Base-by-base conservation (phyloP, 2,329 filamentous ascomycete species). In the Ampelomyces quisqualis region DNA sequence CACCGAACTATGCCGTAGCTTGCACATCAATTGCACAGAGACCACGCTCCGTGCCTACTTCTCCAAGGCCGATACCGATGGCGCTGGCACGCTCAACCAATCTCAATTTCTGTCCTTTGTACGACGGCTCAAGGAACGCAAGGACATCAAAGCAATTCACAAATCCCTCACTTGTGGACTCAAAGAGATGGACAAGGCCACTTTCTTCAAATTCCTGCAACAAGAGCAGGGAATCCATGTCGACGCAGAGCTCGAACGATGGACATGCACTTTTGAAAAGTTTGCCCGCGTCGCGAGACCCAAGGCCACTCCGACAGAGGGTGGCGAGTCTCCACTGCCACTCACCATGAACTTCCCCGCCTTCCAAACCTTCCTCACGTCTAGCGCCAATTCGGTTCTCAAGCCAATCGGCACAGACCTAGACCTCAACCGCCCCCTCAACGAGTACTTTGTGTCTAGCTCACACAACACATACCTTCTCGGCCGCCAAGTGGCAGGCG, bases 391-490 rank as follows among this genome's bases (percentile, higher is more conserved):
- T 60, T 76, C 81, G 2, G 77, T 86, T 2, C 77, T 89, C 28
- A 71, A 78, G 19, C 77, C 79, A 28, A 76, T 79, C 46, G 78
- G 80, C n/a, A 69, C 78, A 9, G 72, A 81, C 19, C 81, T 82
- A 40, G 74, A 74, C 5, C 80, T 96, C 39, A 83, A 95, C 61
- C 82, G 87, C 17, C 93, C 93, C 0, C 74, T 97, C 65, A 95
- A 95, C 64, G 91, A 97, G 64, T 98, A 98, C 69, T 96, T 90
- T 73, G 93, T 98, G 53, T 97, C 91, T 1, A 96, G 90, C 73
- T 97, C 93, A 1, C 93, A 98, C 76, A 98, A 98, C 70, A 98
- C 93, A 0, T 98, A 98, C 61, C 82, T 98, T 1, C 77, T 94
- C 4, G 93, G 93, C 10, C 84, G 90, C 38, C 93, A 98, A 67